Base-by-base conservation (phyloP, 345 rosid species). In the Pistacia vera region DNA sequence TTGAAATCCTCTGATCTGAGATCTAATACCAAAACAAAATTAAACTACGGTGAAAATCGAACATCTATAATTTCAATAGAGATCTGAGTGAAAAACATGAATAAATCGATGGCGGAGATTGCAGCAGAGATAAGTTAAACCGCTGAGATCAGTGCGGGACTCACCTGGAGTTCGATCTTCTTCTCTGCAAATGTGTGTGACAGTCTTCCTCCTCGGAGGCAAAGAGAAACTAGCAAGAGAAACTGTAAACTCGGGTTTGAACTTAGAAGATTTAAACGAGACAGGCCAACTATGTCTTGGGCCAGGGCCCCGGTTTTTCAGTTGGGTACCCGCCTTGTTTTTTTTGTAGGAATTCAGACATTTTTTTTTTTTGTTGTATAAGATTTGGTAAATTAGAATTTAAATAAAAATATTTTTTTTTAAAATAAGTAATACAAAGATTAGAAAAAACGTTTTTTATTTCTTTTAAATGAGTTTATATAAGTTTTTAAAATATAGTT, bases 151-250 rank as follows among this genome's bases (percentile, higher is more conserved):
- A 6, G 2, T 17, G 25, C 22, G 75, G 8, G 52, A 3, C 67
- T 10, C 8, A 72, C 75, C 73, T 63, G 66, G 48, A 48, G 6
- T 51, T 46, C 67, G 58, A 60, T 48, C 18, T 60, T 28, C 64
- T 70, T 57, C 38, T 41, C 14, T 8, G 38, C 9, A 6, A 41
- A 41, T 25, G 38, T 0, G 65, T 25, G 48, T 28, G 17, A 5
- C 8, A 25, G 41, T 38, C 65, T 28, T 51, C 25, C 58, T 41
- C 38, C 58, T 41, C 38, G 13, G 55, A 20, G 57, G 55, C 64
- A 54, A 33, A 16, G 8, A 57, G 35, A 36, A 22, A 66, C 13
- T 36, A 12, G 44, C 8, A 3, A 28, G 46, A 44, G 13, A 14
- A 38, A 11, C 8, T 3, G 38, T 2, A 16, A 22, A 44, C n/a